Base-by-base conservation (phyloP, 768 basidiomycete genomes). In the Pilatotrama ljubarskyi region DNA sequence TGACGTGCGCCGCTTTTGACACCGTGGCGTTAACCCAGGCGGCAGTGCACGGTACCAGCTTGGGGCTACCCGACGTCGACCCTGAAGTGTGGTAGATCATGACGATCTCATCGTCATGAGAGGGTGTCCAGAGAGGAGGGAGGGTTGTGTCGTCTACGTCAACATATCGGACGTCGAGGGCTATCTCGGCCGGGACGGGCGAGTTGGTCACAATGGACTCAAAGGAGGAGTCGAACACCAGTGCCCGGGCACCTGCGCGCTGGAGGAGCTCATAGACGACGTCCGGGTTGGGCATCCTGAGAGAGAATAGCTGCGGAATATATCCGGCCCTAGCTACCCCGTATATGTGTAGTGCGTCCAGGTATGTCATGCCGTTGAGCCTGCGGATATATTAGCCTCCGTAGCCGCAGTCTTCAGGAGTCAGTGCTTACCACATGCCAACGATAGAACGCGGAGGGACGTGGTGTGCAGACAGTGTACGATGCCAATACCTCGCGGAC, bases 61-160 rank as follows among this genome's bases (percentile, higher is more conserved):
- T 91, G 0, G 90, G 90, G 67, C 84, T 87, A 49, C 89, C 90
- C n/a, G 88, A 91, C 7, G 90, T 91, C 38, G 89, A 91, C 15
- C 90, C 90, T 59, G 85, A 87, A 10, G 90, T 91, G 71, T 90
- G 90, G 78, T 90, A 91, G 53, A 90, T 76, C 76, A 91, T 84
- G 46, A 80, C 80, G 25, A 76, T 71, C 52, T 86, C 84, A 55
- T 76, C 73, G 32, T 64, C 73, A 51, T 57, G 62, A 52, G 55
- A 66, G 71, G 46, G 62, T 72, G 64, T 58, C 48, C 75, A 71
- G 38, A 84, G 73, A 18, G 73, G 73, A 26, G 84, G 82, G 7
- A 87, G 70, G 32, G 76, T 66, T 24, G 74, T 71, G 38, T 73
- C 67, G 36, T 75, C 72, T 35, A 67, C 63, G 59, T 73, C 77